phyloP scores from a whole-genome alignment of 345 rosid genomes.

The Populus alba region DNA sequence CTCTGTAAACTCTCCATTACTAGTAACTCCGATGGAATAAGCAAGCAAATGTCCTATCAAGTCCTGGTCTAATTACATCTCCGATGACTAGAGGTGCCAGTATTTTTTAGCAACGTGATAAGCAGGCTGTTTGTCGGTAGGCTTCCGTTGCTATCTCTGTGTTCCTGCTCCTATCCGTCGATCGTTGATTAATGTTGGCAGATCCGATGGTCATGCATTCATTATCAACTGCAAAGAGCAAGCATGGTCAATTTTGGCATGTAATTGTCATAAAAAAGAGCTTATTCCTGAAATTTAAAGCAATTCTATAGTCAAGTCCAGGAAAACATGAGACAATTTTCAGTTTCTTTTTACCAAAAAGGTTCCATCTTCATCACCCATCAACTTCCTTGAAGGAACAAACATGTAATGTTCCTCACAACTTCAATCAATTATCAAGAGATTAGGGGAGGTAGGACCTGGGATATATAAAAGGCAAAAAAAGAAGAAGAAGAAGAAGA shows the following conservation, averaged over 20 bases:
- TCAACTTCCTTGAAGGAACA: neutral
- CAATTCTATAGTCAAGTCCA: neutral
- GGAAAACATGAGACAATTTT: neutral
- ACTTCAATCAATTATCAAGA: neutral
- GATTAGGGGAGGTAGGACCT: neutral
- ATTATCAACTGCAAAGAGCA: conserved; percentile 38
- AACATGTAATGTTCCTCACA: neutral
- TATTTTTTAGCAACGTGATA: conserved; percentile 30
- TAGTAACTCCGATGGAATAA: conserved; percentile 36
- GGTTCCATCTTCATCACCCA: neutral
- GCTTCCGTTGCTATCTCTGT: conserved; percentile 57
- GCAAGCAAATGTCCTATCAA: conserved; percentile 48
- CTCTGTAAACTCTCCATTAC: conserved; percentile 29
- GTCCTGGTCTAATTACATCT: conserved; percentile 27
- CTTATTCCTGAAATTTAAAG: neutral
- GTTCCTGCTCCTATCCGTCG: conserved; percentile 55
- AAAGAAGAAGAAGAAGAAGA: too few relatives aligned
- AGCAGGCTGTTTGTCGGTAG: conserved; percentile 31
- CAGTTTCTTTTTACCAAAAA: neutral
- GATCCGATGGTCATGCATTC: conserved; percentile 51
- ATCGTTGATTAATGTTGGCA: conserved; percentile 53
- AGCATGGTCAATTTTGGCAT: neutral
- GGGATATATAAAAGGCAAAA: neutral
- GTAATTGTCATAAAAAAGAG: neutral
- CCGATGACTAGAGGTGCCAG: conserved; percentile 35